Percentiles rank a stretch among this genome's conserved stretches.
These are phyloP conservation scores for Funneliformis geosporum DNA, from an alignment of 192 early-diverging fungal species.

Conservation along the genomic window DNA sequence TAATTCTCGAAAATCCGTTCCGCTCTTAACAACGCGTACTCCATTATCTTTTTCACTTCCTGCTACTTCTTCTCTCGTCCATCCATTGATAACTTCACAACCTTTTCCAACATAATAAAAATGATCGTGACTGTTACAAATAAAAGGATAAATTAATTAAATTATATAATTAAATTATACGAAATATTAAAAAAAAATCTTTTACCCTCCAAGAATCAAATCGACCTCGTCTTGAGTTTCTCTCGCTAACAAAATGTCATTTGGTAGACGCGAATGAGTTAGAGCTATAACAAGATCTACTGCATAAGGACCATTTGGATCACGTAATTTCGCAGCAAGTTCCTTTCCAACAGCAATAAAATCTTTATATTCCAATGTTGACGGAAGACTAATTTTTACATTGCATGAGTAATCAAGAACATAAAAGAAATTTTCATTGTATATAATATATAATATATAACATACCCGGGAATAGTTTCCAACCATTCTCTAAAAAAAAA, in stretches of 20 bases:
- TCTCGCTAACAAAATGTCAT: constrained; percentile 60
- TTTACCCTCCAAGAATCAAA: constrained; percentile 65
- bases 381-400: constrained; percentile 45
- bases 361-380: constrained; percentile 59
- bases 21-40: constrained; percentile 63
- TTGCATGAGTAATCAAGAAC: no score
- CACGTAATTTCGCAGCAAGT: constrained; percentile 42
- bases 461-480: constrained; percentile 59
- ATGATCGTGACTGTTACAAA: constrained; percentile 62
- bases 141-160: neutral
- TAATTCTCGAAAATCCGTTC: constrained; percentile 69
- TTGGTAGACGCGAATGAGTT: constrained; percentile 72
- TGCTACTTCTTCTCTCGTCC: constrained; percentile 45
- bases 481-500: constrained; percentile 59
- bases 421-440: neutral
- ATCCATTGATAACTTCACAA: constrained; percentile 45
- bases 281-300: constrained; percentile 71
- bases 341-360: constrained; percentile 51
- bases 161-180: neutral
- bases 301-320: constrained; percentile 41
- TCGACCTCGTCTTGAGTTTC: constrained; percentile 58
- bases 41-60: constrained; percentile 36
- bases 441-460: neutral
- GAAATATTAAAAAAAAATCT: no score
- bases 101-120: constrained; percentile 64